Percentiles rank a stretch among this genome's conserved stretches.
phyloP scores from a whole-genome alignment of 176 grass and related monocot species.

The Lolium rigidum region DNA sequence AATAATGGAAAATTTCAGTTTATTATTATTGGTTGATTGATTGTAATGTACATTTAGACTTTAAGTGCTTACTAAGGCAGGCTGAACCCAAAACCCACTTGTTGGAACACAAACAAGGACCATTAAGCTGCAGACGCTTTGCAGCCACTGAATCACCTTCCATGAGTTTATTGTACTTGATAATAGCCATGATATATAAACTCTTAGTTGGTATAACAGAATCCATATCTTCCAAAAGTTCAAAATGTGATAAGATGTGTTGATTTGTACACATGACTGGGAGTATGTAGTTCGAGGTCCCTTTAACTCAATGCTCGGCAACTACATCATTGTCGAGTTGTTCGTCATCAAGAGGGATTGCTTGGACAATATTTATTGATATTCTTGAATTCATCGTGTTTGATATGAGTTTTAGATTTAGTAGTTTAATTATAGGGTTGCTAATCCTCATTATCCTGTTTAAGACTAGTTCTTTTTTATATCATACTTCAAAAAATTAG shows the following conservation, averaged over 20 bases:
- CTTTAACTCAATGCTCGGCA: background rate
- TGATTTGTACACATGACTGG: background rate
- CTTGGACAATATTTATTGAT: background rate
- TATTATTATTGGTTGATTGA: background rate
- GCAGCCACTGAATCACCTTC: background rate
- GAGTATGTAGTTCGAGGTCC: background rate
- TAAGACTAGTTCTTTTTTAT: background rate
- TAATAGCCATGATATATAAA: background rate
- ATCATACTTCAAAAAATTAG: background rate
- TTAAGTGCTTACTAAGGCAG: background rate
- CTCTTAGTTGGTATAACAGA: background rate
- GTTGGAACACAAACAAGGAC: background rate
- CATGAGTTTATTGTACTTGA: background rate
- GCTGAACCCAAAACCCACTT: no score
- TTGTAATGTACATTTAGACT: background rate
- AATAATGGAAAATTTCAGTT: background rate
- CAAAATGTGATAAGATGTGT: background rate
- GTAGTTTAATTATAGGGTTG: background rate
- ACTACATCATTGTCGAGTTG: background rate
- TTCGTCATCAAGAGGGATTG: background rate
- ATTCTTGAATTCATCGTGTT: background rate
- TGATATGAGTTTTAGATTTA: background rate
- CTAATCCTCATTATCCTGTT: conserved; percentile 4
- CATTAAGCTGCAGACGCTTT: background rate
- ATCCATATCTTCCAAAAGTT: background rate